A percentile compares a stretch with the other conserved stretches of the same genome.
Evolutionary conservation across 345 rosid genomes (phyloP).

Genomic region (Gossypium sturtianum): DNA sequence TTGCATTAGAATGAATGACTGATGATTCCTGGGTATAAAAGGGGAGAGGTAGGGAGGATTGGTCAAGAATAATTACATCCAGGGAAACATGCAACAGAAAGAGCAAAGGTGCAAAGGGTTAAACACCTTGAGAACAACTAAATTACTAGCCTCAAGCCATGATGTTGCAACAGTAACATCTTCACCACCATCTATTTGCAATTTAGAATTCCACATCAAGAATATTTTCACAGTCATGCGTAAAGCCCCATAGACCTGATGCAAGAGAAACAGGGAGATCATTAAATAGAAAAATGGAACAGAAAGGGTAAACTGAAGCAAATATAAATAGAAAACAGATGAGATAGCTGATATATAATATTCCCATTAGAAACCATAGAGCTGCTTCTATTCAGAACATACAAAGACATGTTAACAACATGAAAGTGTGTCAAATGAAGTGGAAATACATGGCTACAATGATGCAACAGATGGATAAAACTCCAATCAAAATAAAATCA

Average conservation of each 20-base stretch:
- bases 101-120: background rate
- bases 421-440: background rate
- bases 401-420: background rate
- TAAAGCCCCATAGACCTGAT: slow-evolving; percentile 90
- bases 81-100: slow-evolving; percentile 22
- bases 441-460: no score
- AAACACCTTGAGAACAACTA: slow-evolving; percentile 85
- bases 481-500: background rate
- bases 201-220: slow-evolving; percentile 91
- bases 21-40: slow-evolving; percentile 65
- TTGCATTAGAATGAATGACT: slow-evolving; percentile 87
- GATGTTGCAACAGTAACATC: slow-evolving; percentile 76
- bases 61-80: slow-evolving; percentile 14
- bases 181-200: slow-evolving; percentile 88
- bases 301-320: background rate
- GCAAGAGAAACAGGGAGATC: background rate
- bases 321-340: background rate
- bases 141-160: slow-evolving; percentile 83
- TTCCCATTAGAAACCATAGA: background rate
- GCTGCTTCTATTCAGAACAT: background rate
- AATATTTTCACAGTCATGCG: slow-evolving; percentile 95
- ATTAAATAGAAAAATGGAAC: background rate
- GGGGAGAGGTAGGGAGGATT: slow-evolving; percentile 14
- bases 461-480: background rate
- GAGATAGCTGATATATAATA: background rate